Base-by-base conservation (phyloP, 768 basidiomycete species). In the Cubamyces lactineus region DNA sequence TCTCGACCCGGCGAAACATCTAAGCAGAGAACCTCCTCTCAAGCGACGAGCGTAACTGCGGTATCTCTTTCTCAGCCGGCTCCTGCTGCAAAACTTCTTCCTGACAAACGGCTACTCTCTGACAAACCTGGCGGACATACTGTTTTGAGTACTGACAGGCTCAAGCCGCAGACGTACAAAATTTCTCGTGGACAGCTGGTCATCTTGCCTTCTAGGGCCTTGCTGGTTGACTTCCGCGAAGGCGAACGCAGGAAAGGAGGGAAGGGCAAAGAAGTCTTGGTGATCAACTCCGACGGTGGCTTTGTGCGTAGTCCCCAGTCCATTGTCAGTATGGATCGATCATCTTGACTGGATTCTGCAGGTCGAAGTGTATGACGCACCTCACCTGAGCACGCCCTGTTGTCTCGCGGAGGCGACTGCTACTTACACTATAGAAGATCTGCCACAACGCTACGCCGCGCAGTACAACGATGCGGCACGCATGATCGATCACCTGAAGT, bases 171-270 rank as follows among this genome's bases (percentile, higher is more conserved):
- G 62, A 77, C 77, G 3, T 81, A 83, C 70, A 85, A 84, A 69
- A 71, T 79, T 19, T 65, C 76, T 1, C 72, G 78, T 45, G 84
- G 84, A 0, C 79, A 79, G 42, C 61, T 85, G 15, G 80, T 80
- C 1, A 69, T 86, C n/a, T 70, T 85, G 9, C 81, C 81, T 8
- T 84, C 83, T 2, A 74, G 67, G 48, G 76, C 80, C 21, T 63
- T 83, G n/a, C 74, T 85, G 0, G 78, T 85, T 26, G 84, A 86
- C 68, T 81, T 85, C 52, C 79, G 84, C n/a, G 82, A 84, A 70
- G 78, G 79, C 28, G 80, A 84, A 62, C 77, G 82, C 5, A 73
- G 80, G 48, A 78, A 75, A 42, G 80, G 80, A 5, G 69, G 75
- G 28, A 78, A 74, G 62, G 84, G 82, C 5, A 71, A 77, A 13